Percentiles rank a stretch among this genome's conserved stretches.
These are phyloP conservation scores for Entophlyctis luteolus DNA, from an alignment of 192 early-diverging fungal genomes.

Conservation along the genomic window DNA sequence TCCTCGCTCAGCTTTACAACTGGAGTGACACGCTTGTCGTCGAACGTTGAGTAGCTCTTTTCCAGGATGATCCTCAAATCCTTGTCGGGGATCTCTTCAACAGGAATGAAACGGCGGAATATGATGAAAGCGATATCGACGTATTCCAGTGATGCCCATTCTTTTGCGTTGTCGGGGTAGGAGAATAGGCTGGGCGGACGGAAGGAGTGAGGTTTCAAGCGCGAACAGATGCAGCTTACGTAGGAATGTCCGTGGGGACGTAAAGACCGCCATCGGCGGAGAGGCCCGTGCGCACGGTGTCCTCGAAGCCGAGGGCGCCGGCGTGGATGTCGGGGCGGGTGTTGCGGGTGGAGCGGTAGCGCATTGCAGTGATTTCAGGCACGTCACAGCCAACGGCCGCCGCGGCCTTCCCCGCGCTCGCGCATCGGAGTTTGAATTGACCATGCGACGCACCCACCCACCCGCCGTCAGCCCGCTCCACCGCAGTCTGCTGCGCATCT, in stretches of 20 bases:
- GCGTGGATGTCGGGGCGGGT: constrained; percentile 53
- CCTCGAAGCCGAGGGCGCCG: constrained; percentile 66
- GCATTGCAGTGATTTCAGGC: no score
- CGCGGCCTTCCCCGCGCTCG: no score
- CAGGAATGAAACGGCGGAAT: constrained; percentile 78
- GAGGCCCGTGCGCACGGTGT: constrained; percentile 87
- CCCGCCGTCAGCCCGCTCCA: no score
- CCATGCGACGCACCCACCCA: no score
- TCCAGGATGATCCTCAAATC: constrained; percentile 66
- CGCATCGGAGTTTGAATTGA: no score
- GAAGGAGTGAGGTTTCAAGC: constrained; percentile 22
- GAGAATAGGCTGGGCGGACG: not conserved
- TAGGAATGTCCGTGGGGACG: constrained; percentile 81
- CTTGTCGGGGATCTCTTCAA: constrained; percentile 66
- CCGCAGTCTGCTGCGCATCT: no score
- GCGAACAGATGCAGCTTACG: no score
- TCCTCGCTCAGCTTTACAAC: constrained; percentile 13
- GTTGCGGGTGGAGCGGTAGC: constrained; percentile 88
- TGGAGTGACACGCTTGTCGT: not conserved
- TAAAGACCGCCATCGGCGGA: constrained; percentile 92
- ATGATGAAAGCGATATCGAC: constrained; percentile 78
- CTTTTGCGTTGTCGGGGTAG: not conserved
- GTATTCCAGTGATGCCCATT: constrained; percentile 73
- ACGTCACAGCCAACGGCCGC: no score
- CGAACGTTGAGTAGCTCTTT: constrained; percentile 8